These are phyloP conservation scores for Cylindrotheca fusiformis DNA, from an alignment of 108 stramenopile species.

Conservation along the genomic window DNA sequence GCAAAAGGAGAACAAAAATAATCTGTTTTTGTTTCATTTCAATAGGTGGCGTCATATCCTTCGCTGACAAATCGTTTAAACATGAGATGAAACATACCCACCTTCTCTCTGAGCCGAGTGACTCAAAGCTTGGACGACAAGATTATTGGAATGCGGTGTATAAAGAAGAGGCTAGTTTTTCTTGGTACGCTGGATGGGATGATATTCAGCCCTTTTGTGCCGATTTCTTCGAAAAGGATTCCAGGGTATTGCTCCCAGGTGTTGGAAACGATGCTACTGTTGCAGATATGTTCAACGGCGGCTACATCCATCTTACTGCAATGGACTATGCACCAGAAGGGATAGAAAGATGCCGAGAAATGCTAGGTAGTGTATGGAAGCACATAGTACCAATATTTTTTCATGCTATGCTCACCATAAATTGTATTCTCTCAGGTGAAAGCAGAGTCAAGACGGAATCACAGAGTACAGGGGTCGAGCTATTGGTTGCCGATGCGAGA, in stretches of 20 bases:
- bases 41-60: too few relatives aligned
- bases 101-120: conserved; percentile 3
- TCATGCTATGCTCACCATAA: too few relatives aligned
- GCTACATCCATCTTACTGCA: conserved; percentile 48
- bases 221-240: conserved; percentile 38
- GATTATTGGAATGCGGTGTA: conserved; percentile 52
- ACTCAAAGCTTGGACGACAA: conserved; percentile 38
- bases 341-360: conserved; percentile 51
- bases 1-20: too few relatives aligned
- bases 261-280: conserved; percentile 67
- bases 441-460: not conserved
- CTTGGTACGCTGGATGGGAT: conserved; percentile 66
- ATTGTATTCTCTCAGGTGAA: conserved; percentile 4
- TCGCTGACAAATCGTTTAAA: too few relatives aligned
- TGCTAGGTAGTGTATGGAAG: conserved; percentile 35
- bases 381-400: too few relatives aligned
- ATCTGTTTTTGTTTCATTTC: too few relatives aligned
- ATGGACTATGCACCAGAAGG: conserved; percentile 69
- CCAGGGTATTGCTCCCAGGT: conserved; percentile 47
- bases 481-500: conserved; percentile 58
- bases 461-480: conserved; percentile 10
- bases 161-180: conserved; percentile 28
- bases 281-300: conserved; percentile 55
- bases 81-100: too few relatives aligned
- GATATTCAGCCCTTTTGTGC: conserved; percentile 57